These are phyloP conservation scores for Inonotus obliquus DNA, from an alignment of 1,284 basidiomycete species.

Conservation along the genomic window DNA sequence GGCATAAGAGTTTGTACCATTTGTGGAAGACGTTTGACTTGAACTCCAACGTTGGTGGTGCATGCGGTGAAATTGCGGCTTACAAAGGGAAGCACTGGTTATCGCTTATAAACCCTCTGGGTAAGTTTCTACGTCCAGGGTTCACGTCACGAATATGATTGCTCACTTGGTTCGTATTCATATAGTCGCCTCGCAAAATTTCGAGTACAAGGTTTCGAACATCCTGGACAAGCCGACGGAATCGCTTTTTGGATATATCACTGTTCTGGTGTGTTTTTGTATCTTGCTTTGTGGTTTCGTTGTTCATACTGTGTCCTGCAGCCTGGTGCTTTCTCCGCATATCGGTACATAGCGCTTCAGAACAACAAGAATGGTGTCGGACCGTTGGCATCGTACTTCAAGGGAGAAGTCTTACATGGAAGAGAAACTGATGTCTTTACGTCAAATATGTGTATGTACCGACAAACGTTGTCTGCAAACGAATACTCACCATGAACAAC, in stretches of 20 bases:
- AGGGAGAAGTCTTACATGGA: conserved; percentile 89
- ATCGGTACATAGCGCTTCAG: conserved; percentile 85
- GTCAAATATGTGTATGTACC: conserved; percentile 78
- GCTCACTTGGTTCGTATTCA: background rate
- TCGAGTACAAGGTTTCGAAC: conserved; percentile 90
- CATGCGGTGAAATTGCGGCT: conserved; percentile 91
- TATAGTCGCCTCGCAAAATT: conserved; percentile 90
- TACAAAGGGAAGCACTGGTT: conserved; percentile 90
- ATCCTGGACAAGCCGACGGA: conserved; percentile 96
- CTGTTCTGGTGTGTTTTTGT: conserved; percentile 58
- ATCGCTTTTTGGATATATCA: conserved; percentile 89
- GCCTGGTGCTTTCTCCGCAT: conserved; percentile 95
- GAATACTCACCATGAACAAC: conserved; percentile 11
- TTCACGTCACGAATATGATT: too few species aligned
- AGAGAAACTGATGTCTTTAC: conserved; percentile 94
- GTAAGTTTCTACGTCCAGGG: conserved; percentile 36
- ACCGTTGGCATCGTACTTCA: conserved; percentile 94
- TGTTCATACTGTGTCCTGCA: conserved; percentile 27
- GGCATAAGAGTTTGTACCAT: conserved; percentile 81
- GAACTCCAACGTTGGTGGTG: conserved; percentile 90
- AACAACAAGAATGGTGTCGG: conserved; percentile 85
- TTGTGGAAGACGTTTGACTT: conserved; percentile 96
- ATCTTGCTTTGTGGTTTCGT: background rate
- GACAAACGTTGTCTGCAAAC: conserved; percentile 4
- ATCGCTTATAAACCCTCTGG: conserved; percentile 78